phyloP scores from a whole-genome alignment of 768 basidiomycete genomes.

The Suillus subaureus region DNA sequence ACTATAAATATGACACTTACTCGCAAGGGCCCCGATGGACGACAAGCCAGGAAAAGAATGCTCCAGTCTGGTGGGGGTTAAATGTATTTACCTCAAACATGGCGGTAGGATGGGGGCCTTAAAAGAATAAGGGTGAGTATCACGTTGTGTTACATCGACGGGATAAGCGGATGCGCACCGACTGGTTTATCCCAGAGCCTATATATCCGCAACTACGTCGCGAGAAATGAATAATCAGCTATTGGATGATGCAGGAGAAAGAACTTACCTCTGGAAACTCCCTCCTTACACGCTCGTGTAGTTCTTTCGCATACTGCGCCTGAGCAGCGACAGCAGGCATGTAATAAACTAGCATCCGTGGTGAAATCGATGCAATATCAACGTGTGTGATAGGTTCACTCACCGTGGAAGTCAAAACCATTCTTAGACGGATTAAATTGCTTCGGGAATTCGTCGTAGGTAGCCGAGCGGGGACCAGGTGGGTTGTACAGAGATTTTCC shows the following conservation, averaged over 20 bases:
- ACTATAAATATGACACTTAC: slow-evolving; percentile 41
- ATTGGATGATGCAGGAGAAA: not conserved
- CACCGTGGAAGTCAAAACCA: slow-evolving; percentile 77
- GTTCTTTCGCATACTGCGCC: slow-evolving; percentile 48
- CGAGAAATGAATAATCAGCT: slow-evolving; percentile 4
- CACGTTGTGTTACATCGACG: slow-evolving; percentile 3
- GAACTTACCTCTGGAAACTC: slow-evolving; percentile 68
- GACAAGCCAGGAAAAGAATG: slow-evolving; percentile 67
- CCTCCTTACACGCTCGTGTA: slow-evolving; percentile 61
- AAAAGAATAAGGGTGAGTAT: not conserved
- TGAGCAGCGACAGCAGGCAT: slow-evolving; percentile 49
- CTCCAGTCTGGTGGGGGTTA: slow-evolving; percentile 67
- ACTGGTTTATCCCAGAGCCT: slow-evolving; percentile 64
- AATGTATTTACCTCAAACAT: slow-evolving; percentile 77
- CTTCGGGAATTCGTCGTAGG: slow-evolving; percentile 56
- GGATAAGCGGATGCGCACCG: slow-evolving; percentile 39
- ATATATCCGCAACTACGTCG: slow-evolving; percentile 57
- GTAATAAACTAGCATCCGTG: slow-evolving; percentile 58
- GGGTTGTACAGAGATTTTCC: slow-evolving; percentile 59
- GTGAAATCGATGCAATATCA: not conserved
- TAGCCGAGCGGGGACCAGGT: slow-evolving; percentile 46
- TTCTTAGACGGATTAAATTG: slow-evolving; percentile 56
- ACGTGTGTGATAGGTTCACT: slow-evolving; percentile 25
- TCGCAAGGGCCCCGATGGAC: slow-evolving; percentile 73
- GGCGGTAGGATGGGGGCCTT: slow-evolving; percentile 68